Percentiles rank a stretch among this genome's conserved stretches.
These are phyloP conservation scores for Pittosporum tobira DNA, from an alignment of 129 eudicot species.

Conservation along the genomic window DNA sequence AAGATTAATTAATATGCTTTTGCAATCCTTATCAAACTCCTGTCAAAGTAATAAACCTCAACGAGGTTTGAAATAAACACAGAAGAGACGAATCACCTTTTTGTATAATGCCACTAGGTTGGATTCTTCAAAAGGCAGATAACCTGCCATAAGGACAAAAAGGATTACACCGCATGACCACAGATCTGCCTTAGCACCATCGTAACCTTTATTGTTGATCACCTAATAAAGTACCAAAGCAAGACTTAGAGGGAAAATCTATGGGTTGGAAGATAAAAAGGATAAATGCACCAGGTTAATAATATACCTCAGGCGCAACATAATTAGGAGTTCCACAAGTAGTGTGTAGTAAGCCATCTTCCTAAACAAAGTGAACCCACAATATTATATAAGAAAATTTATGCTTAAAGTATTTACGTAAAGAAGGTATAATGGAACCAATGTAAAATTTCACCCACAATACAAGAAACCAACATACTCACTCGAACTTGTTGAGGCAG, in stretches of 20 bases:
- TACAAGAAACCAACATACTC: conserved; percentile 18
- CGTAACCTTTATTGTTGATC: conserved; percentile 93
- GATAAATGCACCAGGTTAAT: background rate
- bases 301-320: conserved; percentile 95
- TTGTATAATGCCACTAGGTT: conserved; percentile 83
- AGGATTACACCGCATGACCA: conserved; percentile 99
- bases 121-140: conserved; percentile 85
- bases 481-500: conserved; percentile 79
- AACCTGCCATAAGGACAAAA: conserved; percentile 97
- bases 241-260: background rate
- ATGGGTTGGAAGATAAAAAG: background rate
- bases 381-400: background rate
- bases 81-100: conserved; percentile 38
- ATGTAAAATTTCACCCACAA: no score
- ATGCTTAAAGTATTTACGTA: background rate
- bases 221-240: conserved; percentile 34
- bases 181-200: conserved; percentile 98
- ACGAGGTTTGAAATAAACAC: background rate
- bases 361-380: conserved; percentile 33
- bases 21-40: background rate
- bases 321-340: conserved; percentile 99
- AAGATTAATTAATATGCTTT: no score
- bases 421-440: background rate
- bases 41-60: background rate
- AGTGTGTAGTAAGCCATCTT: conserved; percentile 93